Conservation (phyloP, 1,284 basidiomycete species). For the Ustilago xerochloae region DNA sequence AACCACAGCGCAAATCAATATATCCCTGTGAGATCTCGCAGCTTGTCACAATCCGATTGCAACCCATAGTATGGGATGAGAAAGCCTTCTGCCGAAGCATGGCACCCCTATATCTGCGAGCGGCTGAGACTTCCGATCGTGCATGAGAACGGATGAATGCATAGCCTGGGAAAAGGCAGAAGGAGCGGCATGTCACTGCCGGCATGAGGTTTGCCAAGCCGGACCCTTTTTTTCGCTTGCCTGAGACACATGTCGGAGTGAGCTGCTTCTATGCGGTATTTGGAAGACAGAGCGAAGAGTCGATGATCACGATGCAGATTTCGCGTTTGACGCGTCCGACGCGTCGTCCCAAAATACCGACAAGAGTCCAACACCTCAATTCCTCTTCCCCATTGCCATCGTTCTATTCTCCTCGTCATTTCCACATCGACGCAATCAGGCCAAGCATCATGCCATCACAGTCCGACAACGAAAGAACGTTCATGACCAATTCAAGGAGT, state of each 20-base stretch:
- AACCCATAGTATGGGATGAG: too few relatives aligned
- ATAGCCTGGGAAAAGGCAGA: background rate
- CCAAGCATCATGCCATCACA: background rate
- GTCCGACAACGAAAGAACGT: background rate
- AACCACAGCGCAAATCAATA: too few relatives aligned
- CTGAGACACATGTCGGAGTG: conserved; percentile 1
- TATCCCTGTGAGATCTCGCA: background rate
- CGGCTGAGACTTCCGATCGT: background rate
- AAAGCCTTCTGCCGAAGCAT: too few relatives aligned
- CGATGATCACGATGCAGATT: conserved; percentile 3
- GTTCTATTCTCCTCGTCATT: background rate
- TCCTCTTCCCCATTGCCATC: background rate
- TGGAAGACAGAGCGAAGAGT: too few relatives aligned
- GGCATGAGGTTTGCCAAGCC: too few relatives aligned
- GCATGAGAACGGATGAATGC: background rate
- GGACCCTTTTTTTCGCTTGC: too few relatives aligned
- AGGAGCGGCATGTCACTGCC: too few relatives aligned
- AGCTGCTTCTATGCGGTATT: background rate
- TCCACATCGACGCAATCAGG: background rate
- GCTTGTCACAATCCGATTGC: too few relatives aligned
- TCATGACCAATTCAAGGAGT: background rate
- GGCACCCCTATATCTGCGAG: background rate
- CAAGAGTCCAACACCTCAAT: background rate
- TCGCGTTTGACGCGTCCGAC: conserved; percentile 2
- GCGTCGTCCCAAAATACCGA: background rate